Conservation (phyloP, 129 eudicot species). For the Sambucus nigra region DNA sequence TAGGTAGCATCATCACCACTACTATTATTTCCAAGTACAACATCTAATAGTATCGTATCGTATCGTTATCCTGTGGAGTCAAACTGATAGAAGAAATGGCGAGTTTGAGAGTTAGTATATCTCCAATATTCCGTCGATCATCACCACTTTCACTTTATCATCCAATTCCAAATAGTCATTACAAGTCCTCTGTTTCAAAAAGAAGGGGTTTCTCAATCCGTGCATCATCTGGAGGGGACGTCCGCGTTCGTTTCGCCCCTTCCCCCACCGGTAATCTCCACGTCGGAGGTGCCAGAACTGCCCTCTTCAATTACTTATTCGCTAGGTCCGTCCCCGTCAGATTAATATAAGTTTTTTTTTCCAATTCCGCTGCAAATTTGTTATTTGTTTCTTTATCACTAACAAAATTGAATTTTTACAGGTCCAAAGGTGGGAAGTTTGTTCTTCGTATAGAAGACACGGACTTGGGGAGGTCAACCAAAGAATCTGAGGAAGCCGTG, state of each 20-base stretch:
- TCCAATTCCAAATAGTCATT: background rate
- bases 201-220: conserved; percentile 23
- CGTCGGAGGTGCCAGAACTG: conserved; percentile 89
- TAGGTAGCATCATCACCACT: no score
- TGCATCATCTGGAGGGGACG: conserved; percentile 28
- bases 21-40: no score
- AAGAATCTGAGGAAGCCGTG: conserved; percentile 81
- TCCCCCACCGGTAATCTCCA: conserved; percentile 95
- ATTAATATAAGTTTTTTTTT: no score
- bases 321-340: conserved; percentile 33
- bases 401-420: conserved; percentile 4
- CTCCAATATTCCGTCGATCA: conserved; percentile 16
- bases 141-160: conserved; percentile 9
- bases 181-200: background rate
- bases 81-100: no score
- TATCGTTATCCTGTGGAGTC: no score
- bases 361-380: background rate
- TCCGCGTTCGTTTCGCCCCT: conserved; percentile 93
- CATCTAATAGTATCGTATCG: no score
- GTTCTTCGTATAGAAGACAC: conserved; percentile 87
- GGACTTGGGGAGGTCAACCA: conserved; percentile 83
- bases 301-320: conserved; percentile 70
- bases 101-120: background rate
- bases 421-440: conserved; percentile 88
- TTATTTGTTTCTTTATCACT: background rate